Evolutionary conservation across 2,329 filamentous ascomycete species (phyloP).

Genomic region (Fusarium hostae): DNA sequence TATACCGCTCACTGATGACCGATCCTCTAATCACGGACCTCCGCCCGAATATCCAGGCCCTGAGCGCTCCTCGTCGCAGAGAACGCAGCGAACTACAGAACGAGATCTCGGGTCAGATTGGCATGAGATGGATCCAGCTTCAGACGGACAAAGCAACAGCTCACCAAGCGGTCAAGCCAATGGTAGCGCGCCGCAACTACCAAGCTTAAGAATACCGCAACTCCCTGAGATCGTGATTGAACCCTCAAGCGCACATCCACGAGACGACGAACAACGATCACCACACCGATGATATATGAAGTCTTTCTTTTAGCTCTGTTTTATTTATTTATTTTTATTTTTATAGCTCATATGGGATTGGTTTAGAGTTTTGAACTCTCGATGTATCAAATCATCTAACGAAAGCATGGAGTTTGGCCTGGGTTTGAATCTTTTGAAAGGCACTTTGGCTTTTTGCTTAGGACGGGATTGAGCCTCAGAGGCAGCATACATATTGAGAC

Average conservation of each 20-base stretch:
- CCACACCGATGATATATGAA: slow-evolving; percentile 22
- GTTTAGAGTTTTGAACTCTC: slow-evolving; percentile 5
- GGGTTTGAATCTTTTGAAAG: slow-evolving; percentile 9
- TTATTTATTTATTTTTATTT: background rate
- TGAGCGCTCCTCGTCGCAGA: slow-evolving; percentile 45
- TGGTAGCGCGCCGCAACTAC: slow-evolving; percentile 59
- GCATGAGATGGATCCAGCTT: slow-evolving; percentile 8
- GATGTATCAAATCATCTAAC: slow-evolving; percentile 19
- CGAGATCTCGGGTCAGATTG: slow-evolving; percentile 28
- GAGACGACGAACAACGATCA: slow-evolving; percentile 34
- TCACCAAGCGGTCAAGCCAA: slow-evolving; percentile 46
- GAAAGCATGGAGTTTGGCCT: slow-evolving; percentile 44
- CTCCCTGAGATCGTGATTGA: slow-evolving; percentile 70
- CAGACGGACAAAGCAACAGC: slow-evolving; percentile 4
- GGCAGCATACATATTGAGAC: background rate
- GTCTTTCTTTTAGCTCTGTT: slow-evolving; percentile 4
- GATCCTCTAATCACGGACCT: slow-evolving; percentile 58
- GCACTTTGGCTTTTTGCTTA: background rate
- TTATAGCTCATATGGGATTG: background rate
- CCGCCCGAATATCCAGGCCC: slow-evolving; percentile 63
- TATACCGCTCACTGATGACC: slow-evolving; percentile 56
- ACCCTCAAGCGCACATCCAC: slow-evolving; percentile 54
- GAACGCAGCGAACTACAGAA: slow-evolving; percentile 41
- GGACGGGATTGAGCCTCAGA: slow-evolving; percentile 1
- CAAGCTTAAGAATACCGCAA: slow-evolving; percentile 60